Percentiles rank a stretch among this genome's conserved stretches.
These are phyloP conservation scores for Moringa oleifera DNA, from an alignment of 345 rosid species.

Conservation along the genomic window DNA sequence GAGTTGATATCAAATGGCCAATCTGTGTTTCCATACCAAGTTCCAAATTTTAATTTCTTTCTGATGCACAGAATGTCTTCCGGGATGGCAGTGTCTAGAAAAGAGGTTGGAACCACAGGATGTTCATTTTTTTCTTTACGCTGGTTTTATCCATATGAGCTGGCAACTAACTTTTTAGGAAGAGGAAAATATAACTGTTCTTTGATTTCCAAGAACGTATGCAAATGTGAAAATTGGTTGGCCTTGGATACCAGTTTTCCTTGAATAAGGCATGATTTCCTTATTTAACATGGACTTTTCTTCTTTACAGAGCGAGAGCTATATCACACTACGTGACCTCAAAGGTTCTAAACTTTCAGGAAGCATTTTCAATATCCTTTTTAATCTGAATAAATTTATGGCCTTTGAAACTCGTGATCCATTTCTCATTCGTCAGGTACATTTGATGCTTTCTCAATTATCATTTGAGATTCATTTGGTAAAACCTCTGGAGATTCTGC, in stretches of 20 bases:
- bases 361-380: constrained; percentile 84
- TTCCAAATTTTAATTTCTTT: not conserved
- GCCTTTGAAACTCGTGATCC: constrained; percentile 98
- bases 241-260: too few species aligned
- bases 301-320: constrained; percentile 64
- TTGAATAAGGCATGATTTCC: not conserved
- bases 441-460: not conserved
- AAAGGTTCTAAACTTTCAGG: constrained; percentile 90
- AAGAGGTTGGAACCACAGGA: too few species aligned
- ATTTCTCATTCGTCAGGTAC: constrained; percentile 95
- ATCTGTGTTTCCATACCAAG: not conserved
- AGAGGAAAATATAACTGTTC: not conserved
- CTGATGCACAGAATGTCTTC: too few species aligned
- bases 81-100: too few species aligned
- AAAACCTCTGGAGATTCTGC: too few species aligned
- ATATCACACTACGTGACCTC: constrained; percentile 57
- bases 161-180: too few species aligned
- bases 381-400: constrained; percentile 93
- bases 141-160: too few species aligned
- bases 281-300: constrained; percentile 16
- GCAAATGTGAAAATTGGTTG: not conserved
- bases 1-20: not conserved
- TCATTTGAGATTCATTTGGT: not conserved
- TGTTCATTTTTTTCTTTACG: too few species aligned
- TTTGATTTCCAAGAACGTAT: not conserved